Base-by-base conservation (phyloP, 768 basidiomycete genomes). In the Rubroboletus pulcherrimus region DNA sequence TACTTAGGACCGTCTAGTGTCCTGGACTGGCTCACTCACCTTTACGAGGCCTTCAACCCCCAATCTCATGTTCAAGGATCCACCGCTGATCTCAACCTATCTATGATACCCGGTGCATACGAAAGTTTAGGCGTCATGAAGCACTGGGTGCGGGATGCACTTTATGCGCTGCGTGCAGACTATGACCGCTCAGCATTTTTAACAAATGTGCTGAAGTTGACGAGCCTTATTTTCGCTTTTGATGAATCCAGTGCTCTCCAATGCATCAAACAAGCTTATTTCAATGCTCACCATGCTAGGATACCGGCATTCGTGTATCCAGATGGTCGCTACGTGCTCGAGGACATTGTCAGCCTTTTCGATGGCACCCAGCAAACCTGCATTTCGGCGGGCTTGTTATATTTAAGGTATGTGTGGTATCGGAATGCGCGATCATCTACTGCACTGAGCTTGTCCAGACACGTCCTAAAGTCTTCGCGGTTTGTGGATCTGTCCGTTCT, bases 1-100 rank as follows among this genome's bases (percentile, higher is more conserved):
- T 24, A n/a, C 19, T 43, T 34, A 5, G 21, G 5, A 29, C n/a
- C 2, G 4, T 11, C 6, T 10, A 56, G 55, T n/a, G 41, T 56
- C 3, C 35, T 51, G 1, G 69, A 67, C 41, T 82, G 79, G 78
- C 66, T 84, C 10, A 61, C 60, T 5, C 72, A 67, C 33, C 66
- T 86, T 1, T 79, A 83, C 53, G 77, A 81, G 19, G 73, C 77
- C 2, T 49, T 86, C 10, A 73, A 77, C 56, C 84, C 86, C 4
- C 65, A 78, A 2, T 73, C 67, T 43, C 68, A 78, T 54, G 53
- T 65, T 24, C 70, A 83, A 45, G 86, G 84, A 7, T 75, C 78
- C 0, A 51, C 65, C 0, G 64, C 74, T 0, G 59, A 70, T 39
- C 63, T 83, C 1, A 63, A 75, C 38, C 48, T 68, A 9, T 54